These are phyloP conservation scores for Clathrospora elynae DNA, from an alignment of 2,329 filamentous ascomycete species.

Conservation along the genomic window DNA sequence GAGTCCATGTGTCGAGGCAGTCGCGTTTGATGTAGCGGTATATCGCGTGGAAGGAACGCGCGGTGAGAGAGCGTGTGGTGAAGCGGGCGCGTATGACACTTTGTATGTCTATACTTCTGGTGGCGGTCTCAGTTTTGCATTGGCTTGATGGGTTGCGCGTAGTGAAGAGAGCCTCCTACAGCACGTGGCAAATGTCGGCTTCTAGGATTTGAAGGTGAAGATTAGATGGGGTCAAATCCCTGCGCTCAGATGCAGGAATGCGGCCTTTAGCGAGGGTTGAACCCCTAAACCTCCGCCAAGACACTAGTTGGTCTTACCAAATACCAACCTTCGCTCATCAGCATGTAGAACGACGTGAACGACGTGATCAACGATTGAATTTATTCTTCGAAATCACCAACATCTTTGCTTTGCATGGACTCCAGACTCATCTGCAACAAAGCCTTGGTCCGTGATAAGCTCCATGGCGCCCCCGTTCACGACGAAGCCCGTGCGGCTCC, in stretches of 20 bases:
- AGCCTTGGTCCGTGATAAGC: conserved; percentile 1
- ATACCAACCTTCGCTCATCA: no score
- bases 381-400: no score
- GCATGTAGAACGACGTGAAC: no score
- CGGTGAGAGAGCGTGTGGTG: conserved; percentile 12
- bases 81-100: conserved; percentile 12
- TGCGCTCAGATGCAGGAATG: conserved; percentile 14
- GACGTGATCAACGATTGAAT: no score
- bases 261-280: conserved; percentile 8
- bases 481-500: conserved; percentile 16
- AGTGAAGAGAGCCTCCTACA: no score
- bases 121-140: no score
- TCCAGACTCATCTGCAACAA: conserved; percentile 1
- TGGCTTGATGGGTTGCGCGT: neutral
- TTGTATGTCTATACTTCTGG: conserved; percentile 9
- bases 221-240: neutral
- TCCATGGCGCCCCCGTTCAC: conserved; percentile 17
- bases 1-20: conserved; percentile 6
- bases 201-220: neutral
- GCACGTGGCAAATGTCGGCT: no score
- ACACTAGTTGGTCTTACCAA: no score
- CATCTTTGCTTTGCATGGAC: no score
- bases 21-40: conserved; percentile 8
- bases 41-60: conserved; percentile 6
- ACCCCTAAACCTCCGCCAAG: no score